These are phyloP conservation scores for Magnolia changhungtana DNA, from an alignment of 164 flowering plant genomes.

Conservation along the genomic window DNA sequence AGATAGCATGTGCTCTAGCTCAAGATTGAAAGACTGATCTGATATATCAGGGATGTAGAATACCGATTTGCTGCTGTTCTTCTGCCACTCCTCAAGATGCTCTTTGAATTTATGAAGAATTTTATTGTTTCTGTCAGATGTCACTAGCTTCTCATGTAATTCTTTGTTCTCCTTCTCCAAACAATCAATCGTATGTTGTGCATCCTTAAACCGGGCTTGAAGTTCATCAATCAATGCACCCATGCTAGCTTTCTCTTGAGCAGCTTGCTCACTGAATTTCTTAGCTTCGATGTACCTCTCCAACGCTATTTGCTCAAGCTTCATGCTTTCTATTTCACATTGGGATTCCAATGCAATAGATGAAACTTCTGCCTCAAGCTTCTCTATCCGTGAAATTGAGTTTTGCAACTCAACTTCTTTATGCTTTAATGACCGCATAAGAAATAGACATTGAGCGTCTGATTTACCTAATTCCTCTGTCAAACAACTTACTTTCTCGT, in stretches of 20 bases:
- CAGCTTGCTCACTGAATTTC: conserved; percentile 42
- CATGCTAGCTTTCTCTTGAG: conserved; percentile 43
- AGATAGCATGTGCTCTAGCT: conserved; percentile 20
- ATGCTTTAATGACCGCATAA: conserved; percentile 45
- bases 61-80: conserved; percentile 14
- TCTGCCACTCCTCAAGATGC: conserved; percentile 26
- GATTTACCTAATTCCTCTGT: conserved; percentile 48
- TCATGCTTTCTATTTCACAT: conserved; percentile 84
- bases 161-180: conserved; percentile 57
- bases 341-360: conserved; percentile 61
- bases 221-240: conserved; percentile 35
- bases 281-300: conserved; percentile 50
- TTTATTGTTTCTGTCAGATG: conserved; percentile 29
- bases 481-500: conserved; percentile 35
- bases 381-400: conserved; percentile 40
- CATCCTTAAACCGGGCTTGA: conserved; percentile 33
- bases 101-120: conserved; percentile 31
- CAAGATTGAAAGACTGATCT: conserved; percentile 11
- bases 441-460: conserved; percentile 35
- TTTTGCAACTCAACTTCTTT: conserved; percentile 48
- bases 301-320: conserved; percentile 56
- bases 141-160: conserved; percentile 40
- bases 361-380: conserved; percentile 59
- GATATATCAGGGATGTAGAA: neutral
- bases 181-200: conserved; percentile 27